Percentiles rank a stretch among this genome's conserved stretches.
These are phyloP conservation scores for Cruciata laevipes DNA, from an alignment of 257 asterid genomes.

Conservation along the genomic window DNA sequence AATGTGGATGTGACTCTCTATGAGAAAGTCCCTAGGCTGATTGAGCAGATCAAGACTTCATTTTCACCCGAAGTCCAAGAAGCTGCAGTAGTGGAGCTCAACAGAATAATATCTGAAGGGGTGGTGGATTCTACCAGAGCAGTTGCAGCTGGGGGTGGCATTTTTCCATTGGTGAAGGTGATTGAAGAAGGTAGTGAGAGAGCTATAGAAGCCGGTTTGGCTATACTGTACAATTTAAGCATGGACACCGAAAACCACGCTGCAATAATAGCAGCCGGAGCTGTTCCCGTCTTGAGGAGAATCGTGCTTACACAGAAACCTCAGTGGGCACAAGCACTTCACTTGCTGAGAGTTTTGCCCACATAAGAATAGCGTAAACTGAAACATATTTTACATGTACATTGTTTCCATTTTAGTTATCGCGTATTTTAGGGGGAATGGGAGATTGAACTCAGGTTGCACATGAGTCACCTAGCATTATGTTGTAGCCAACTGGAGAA, in stretches of 20 bases:
- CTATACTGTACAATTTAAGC: conserved; percentile 57
- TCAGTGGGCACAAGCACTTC: conserved; percentile 63
- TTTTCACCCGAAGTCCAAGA: conserved; percentile 45
- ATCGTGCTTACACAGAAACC: conserved; percentile 49
- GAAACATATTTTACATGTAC: background rate
- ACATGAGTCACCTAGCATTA: too few species aligned
- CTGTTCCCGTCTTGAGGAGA: conserved; percentile 59
- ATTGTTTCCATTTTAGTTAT: background rate
- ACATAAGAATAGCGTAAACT: conserved; percentile 22
- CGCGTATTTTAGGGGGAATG: background rate
- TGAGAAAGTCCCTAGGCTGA: conserved; percentile 69
- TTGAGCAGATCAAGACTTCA: conserved; percentile 48
- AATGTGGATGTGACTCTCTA: conserved; percentile 56
- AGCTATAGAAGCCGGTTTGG: conserved; percentile 59
- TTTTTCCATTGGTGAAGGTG: conserved; percentile 57
- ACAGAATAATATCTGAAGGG: conserved; percentile 64
- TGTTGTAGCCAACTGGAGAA: too few species aligned
- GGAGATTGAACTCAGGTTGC: background rate
- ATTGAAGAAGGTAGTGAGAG: conserved; percentile 45
- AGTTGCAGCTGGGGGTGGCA: conserved; percentile 56
- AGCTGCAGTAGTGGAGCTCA: conserved; percentile 65
- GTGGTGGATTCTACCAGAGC: conserved; percentile 48
- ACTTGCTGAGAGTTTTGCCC: conserved; percentile 66
- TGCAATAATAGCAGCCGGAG: conserved; percentile 68
- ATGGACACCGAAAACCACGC: conserved; percentile 80